Percentiles rank a stretch among this genome's conserved stretches.
phyloP scores from a whole-genome alignment of 1,284 basidiomycete genomes.

The Cystobasidium sp. region DNA sequence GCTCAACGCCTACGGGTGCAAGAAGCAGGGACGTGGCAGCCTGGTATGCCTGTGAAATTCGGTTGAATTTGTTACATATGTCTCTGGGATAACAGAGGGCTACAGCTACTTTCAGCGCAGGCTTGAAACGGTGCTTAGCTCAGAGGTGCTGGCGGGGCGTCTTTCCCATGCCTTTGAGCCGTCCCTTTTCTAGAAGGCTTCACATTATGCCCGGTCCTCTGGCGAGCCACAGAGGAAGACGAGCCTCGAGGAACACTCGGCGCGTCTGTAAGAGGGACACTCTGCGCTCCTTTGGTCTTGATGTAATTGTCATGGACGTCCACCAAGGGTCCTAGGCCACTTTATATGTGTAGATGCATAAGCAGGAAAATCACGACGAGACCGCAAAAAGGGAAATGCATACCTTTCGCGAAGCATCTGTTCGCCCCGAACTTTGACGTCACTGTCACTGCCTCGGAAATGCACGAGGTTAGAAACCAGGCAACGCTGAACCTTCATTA shows the following conservation, averaged over 20 bases:
- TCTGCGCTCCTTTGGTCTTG: not conserved
- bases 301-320: not conserved
- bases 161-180: no score
- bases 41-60: constrained; percentile 36
- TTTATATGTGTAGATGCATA: not conserved
- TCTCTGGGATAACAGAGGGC: no score
- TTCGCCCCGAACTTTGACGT: constrained; percentile 1
- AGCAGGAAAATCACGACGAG: not conserved
- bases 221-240: no score
- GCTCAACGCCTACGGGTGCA: constrained; percentile 24
- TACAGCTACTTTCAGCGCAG: no score
- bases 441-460: not conserved
- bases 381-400: no score
- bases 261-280: not conserved
- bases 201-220: no score
- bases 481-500: not conserved
- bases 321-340: not conserved
- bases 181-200: no score
- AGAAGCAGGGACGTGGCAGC: constrained; percentile 37
- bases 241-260: no score
- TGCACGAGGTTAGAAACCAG: not conserved
- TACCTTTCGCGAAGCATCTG: not conserved
- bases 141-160: no score
- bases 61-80: constrained; percentile 2
- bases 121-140: no score